Evolutionary conservation across 2,329 filamentous ascomycete species (phyloP), one percentile per base, ranked within the genome.

Genomic region (Microsporum canis): DNA sequence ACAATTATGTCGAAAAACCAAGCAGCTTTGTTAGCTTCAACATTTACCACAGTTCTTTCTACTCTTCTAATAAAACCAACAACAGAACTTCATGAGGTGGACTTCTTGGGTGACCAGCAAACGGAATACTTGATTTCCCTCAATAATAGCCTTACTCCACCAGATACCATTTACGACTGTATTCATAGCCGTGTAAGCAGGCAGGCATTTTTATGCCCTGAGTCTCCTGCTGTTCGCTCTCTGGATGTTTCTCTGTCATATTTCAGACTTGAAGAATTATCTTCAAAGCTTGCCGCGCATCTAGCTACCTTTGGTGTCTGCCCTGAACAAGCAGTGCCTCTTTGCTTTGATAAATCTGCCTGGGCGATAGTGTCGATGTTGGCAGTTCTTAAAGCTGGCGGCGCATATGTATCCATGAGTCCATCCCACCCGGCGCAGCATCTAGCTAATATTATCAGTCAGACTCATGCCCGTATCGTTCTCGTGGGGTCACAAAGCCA

Each of bases 1-100:
- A 75, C 34, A 12, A 41, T 39, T 68, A 73, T 57, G 72, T 71
- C 10, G 73, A 75, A 62, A 65, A 73, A 7, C 58, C 73, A 58
- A 67, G 67, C 51, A 66, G 70, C 55, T 68, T 70, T 58, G 65
- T 74, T 53, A 71, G 66, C 61, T 69, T 38, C 76, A 62, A 80
- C 79, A 0, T 83, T 85, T 51, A 79, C 81, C 47, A 76, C 77
- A 31, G 78, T 82, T 0, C 70, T 84, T n/a, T 71, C 76, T 10
- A 71, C 76, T n/a, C 75, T 82, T 1, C 64, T 84, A 8, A 71
- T 73, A 1, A 68, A 71, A 2, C 76, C 78, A 0, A 72, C 75
- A 8, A 73, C 71, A 82, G 55, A 73, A 78, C 7, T 82, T 85
- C 65, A 79, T 79, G 63, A 74, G 78, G 3, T 80, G 83, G 60